Evolutionary conservation across 768 basidiomycete species (phyloP), one percentile per base, ranked within the genome.

Genomic region (Termitomyces sp.): DNA sequence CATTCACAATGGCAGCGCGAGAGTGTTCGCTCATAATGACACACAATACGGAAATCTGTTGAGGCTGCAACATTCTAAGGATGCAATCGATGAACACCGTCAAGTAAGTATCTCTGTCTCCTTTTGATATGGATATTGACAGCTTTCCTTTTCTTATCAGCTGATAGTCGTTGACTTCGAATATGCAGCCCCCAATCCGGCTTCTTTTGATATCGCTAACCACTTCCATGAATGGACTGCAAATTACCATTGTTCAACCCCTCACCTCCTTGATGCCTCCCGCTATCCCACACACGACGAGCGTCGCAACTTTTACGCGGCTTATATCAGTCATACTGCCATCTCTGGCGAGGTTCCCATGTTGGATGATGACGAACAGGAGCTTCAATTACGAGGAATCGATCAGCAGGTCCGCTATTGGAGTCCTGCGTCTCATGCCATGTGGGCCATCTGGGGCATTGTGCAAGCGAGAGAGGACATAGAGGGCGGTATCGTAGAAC

Each of bases 151-250:
- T 48, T 59, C 55, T 58, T 38, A 43, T 30, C 58, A 95, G 90
- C 86, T 96, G 61, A 90, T 96, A 68, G 91, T 96, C 36, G 94
- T 97, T 61, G 97, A 99, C 73, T 98, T 98, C 69, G 97, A 99
- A 74, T 99, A 99, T 68, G 93, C 96, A 14, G 81, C 87, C 0
- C 88, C 91, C 5, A 98, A 98, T 67, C 88, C 95, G 26, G 85
- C 94, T 3, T 91, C 92, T 4, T 97, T 87, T 72, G 97, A 99
- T 69, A 94, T 99, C 64, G 96, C 90, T 57, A 96, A 96, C 71
- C 94, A 96, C 71, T 97, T 95, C 74, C 88, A 92, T 68, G 97
- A 98, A 73, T 98, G 97, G 96, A 92, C 91, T 20, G 88, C 92
- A 16, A 81, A 97, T 72, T 98, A 98, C 71, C 88, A 91, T 68